Evolutionary conservation across 371 early-diverging fungal genomes (phyloP).

Genomic region (Haplosporangium sp.): DNA sequence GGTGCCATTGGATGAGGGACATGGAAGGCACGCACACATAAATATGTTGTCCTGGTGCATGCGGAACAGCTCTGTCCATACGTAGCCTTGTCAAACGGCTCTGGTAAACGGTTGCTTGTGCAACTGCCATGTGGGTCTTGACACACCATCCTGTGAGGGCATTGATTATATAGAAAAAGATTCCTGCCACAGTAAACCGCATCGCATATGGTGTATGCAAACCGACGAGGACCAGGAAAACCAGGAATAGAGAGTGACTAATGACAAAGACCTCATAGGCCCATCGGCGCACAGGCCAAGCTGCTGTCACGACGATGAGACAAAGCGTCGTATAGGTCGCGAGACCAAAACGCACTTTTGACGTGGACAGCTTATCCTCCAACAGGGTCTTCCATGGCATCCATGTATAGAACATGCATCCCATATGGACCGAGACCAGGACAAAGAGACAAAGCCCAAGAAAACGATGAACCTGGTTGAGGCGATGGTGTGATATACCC

Average conservation of each 20-base stretch:
- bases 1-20: constrained; percentile 71
- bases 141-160: constrained; percentile 66
- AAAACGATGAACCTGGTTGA: constrained; percentile 66
- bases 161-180: constrained; percentile 62
- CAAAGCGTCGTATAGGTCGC: constrained; percentile 64
- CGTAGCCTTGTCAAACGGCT: constrained; percentile 61
- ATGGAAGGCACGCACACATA: constrained; percentile 66
- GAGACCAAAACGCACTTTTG: constrained; percentile 66
- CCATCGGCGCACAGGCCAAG: constrained; percentile 63
- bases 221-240: constrained; percentile 63
- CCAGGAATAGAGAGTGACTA: constrained; percentile 58
- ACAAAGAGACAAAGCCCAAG: constrained; percentile 60
- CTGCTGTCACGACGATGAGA: constrained; percentile 60
- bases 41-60: constrained; percentile 66
- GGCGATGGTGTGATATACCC: constrained; percentile 63
- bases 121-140: constrained; percentile 60
- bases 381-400: constrained; percentile 59
- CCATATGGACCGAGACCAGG: constrained; percentile 68
- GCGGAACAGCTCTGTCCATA: constrained; percentile 57
- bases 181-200: constrained; percentile 67
- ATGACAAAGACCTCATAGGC: constrained; percentile 62
- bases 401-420: constrained; percentile 58
- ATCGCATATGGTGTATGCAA: constrained; percentile 71
- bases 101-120: constrained; percentile 59
- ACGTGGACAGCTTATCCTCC: constrained; percentile 46